Percentiles rank a stretch among this genome's conserved stretches.
Evolutionary conservation across 2,329 filamentous ascomycete species (phyloP).

Genomic region (Penicillium hesseltinei): DNA sequence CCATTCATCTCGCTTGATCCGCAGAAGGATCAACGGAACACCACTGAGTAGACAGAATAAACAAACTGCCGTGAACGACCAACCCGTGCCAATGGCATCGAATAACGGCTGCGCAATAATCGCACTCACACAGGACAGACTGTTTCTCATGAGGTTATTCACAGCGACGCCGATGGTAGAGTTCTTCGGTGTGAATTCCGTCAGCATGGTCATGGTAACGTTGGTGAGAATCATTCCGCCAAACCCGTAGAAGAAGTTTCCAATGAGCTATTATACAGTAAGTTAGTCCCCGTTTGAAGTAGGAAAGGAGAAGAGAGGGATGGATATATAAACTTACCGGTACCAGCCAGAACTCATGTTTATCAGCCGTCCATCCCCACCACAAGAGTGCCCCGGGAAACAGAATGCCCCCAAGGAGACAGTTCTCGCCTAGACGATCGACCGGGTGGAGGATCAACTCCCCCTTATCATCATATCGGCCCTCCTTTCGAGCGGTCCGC

Average conservation of each 20-base stretch:
- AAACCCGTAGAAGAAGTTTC: neutral
- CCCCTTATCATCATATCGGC: neutral
- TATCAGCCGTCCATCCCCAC: neutral
- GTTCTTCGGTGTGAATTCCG: neutral
- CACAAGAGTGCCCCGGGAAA: neutral
- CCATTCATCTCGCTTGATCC: neutral
- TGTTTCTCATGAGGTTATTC: conserved; percentile 1
- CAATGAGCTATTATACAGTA: neutral
- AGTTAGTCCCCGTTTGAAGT: neutral
- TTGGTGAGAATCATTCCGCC: neutral
- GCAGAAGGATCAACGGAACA: neutral
- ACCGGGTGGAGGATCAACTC: neutral
- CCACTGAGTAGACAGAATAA: neutral
- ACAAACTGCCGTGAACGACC: neutral
- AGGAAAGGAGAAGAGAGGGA: neutral
- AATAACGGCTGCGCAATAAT: neutral
- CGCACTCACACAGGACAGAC: neutral
- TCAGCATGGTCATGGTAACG: neutral
- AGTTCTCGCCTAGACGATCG: neutral
- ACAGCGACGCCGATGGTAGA: neutral
- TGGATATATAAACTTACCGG: neutral
- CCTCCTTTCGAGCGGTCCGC: neutral
- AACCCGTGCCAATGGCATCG: neutral
- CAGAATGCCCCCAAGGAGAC: neutral
- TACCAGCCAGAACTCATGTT: neutral